These are phyloP conservation scores for Pythium aquatile DNA, from an alignment of 352 stramenopile genomes.

Conservation along the genomic window DNA sequence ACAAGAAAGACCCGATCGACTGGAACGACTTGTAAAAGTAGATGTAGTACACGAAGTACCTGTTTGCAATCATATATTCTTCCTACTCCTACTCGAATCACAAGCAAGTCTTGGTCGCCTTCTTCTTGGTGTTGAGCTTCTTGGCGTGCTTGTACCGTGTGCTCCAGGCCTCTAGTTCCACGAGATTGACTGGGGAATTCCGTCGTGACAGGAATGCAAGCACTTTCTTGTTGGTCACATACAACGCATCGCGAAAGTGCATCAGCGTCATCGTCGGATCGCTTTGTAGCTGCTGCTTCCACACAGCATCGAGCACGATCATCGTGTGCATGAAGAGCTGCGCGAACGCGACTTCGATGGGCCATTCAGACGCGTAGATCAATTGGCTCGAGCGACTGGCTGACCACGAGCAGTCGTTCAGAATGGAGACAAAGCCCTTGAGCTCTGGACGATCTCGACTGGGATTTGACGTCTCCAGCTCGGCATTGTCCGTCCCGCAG, in stretches of 20 bases:
- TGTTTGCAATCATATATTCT: not conserved
- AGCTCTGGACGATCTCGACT: conserved; percentile 56
- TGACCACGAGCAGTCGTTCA: conserved; percentile 43
- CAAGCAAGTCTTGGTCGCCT: conserved; percentile 18
- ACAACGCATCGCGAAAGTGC: conserved; percentile 59
- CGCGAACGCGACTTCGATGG: conserved; percentile 49
- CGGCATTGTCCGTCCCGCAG: conserved; percentile 63
- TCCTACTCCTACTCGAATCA: not conserved
- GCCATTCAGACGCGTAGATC: conserved; percentile 33
- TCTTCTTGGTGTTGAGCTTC: not conserved
- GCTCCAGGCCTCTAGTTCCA: conserved; percentile 52
- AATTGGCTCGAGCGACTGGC: conserved; percentile 38
- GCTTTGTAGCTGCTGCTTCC: conserved; percentile 47
- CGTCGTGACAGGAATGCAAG: conserved; percentile 48
- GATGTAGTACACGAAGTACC: not conserved
- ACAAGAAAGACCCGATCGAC: conserved; percentile 83
- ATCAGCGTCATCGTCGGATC: conserved; percentile 57
- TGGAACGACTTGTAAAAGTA: conserved; percentile 56
- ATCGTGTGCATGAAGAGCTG: conserved; percentile 66
- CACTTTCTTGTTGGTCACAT: conserved; percentile 46
- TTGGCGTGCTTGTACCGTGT: conserved; percentile 30
- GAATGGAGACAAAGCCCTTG: conserved; percentile 44
- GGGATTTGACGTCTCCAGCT: conserved; percentile 52
- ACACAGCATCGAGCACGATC: conserved; percentile 57
- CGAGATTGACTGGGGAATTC: conserved; percentile 44